phyloP scores from a whole-genome alignment of 2,329 filamentous ascomycete genomes.

The Emergomyces africanus region DNA sequence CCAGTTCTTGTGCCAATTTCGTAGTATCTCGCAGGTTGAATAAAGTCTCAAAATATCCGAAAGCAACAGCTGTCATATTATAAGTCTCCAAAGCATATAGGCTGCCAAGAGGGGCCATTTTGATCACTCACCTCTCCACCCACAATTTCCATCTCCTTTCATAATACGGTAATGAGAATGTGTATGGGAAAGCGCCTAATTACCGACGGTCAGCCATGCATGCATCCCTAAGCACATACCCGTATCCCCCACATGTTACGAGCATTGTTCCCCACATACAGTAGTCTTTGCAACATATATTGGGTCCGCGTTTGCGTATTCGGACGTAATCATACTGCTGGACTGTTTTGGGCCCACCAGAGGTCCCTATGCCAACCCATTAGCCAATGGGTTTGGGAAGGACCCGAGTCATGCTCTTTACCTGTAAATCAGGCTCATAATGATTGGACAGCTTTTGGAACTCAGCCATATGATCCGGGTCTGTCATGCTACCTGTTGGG shows the following conservation, averaged over 20 bases:
- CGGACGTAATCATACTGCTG: slow-evolving; percentile 63
- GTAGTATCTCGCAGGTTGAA: slow-evolving; percentile 52
- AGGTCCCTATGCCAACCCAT: slow-evolving; percentile 51
- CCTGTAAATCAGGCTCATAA: slow-evolving; percentile 45
- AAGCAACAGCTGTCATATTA: slow-evolving; percentile 59
- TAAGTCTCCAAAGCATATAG: slow-evolving; percentile 8
- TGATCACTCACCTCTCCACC: slow-evolving; percentile 77
- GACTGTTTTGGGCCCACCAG: slow-evolving; percentile 67
- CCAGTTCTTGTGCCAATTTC: slow-evolving; percentile 56
- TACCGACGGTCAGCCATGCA: slow-evolving; percentile 8
- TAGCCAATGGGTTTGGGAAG: slow-evolving; percentile 10
- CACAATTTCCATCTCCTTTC: slow-evolving; percentile 89
- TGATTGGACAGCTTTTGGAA: slow-evolving; percentile 50
- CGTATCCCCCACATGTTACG: background rate
- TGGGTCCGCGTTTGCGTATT: slow-evolving; percentile 81
- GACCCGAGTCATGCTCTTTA: slow-evolving; percentile 21
- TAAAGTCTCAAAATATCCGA: slow-evolving; percentile 83
- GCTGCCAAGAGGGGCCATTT: slow-evolving; percentile 6
- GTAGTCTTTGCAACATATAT: slow-evolving; percentile 76
- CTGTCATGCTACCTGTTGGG: slow-evolving; percentile 43
- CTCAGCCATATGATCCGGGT: slow-evolving; percentile 35
- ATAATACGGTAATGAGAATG: slow-evolving; percentile 82
- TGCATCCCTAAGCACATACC: background rate
- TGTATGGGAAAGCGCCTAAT: slow-evolving; percentile 62
- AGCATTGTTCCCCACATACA: slow-evolving; percentile 35